These are phyloP conservation scores for Cenchrus americanus DNA, from an alignment of 176 grass and related monocot species.

Conservation along the genomic window DNA sequence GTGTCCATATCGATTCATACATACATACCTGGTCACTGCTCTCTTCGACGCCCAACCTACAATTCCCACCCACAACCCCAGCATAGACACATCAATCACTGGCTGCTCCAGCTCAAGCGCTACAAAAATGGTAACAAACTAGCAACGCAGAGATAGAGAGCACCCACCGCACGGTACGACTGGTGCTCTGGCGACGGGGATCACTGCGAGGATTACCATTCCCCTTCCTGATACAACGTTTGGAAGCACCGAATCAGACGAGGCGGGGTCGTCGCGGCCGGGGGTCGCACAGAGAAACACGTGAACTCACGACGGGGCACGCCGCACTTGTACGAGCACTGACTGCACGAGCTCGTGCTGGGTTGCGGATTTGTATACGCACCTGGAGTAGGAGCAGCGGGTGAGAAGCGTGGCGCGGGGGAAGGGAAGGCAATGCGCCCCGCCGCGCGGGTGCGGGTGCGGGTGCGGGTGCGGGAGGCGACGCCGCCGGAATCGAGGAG, in stretches of 20 bases:
- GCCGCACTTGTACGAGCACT: neutral
- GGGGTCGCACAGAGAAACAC: neutral
- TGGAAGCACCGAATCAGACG: neutral
- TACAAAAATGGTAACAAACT: neutral
- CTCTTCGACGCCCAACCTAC: conserved; percentile 17
- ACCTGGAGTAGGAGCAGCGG: conserved; percentile 31
- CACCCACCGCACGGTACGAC: conserved; percentile 2
- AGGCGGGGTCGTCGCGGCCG: neutral
- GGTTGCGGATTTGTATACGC: neutral
- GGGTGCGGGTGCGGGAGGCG: neutral
- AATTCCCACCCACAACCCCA: neutral
- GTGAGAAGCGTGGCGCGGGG: neutral
- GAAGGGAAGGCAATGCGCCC: neutral
- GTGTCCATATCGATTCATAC: neutral
- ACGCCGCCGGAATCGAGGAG: neutral
- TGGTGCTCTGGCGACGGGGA: neutral
- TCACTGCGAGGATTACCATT: neutral
- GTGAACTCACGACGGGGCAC: neutral
- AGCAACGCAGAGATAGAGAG: neutral
- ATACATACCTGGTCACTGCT: conserved; percentile 25
- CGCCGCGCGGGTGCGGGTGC: neutral
- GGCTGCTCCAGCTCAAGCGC: neutral
- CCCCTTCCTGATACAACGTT: conserved; percentile 9
- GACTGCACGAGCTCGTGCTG: neutral
- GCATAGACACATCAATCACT: neutral